Conservation (phyloP, 1,284 basidiomycete genomes). For the Apiotrichum brassicae region DNA sequence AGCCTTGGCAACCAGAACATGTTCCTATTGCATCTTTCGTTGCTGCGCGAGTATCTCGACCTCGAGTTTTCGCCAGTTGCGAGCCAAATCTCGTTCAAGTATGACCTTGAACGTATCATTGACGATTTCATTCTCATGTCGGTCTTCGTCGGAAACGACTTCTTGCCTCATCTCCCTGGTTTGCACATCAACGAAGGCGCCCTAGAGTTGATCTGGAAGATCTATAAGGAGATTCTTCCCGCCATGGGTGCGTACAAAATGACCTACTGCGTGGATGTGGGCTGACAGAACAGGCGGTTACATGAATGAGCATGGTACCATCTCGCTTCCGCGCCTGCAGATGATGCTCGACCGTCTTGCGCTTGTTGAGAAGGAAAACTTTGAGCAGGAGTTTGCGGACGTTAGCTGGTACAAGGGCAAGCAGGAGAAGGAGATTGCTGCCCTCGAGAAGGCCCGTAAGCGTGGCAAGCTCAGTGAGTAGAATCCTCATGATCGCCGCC, state of each 20-base stretch:
- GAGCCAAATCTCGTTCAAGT: conserved; percentile 58
- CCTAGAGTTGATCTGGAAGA: conserved; percentile 81
- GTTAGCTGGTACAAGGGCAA: conserved; percentile 85
- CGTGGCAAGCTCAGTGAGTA: conserved; percentile 41
- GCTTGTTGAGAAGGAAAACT: conserved; percentile 78
- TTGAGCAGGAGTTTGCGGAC: conserved; percentile 84
- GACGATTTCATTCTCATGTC: conserved; percentile 97
- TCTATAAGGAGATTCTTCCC: conserved; percentile 89
- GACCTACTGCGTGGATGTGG: conserved; percentile 55
- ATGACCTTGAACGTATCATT: conserved; percentile 85
- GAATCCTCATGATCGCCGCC: too few relatives aligned
- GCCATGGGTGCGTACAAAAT: conserved; percentile 31
- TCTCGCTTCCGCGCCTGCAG: conserved; percentile 75
- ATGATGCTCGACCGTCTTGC: conserved; percentile 82
- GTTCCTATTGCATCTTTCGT: conserved; percentile 86
- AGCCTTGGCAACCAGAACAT: conserved; percentile 86
- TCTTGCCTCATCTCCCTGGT: conserved; percentile 91
- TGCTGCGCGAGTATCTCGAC: conserved; percentile 95
- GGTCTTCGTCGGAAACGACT: conserved; percentile 96
- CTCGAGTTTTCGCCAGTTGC: conserved; percentile 72
- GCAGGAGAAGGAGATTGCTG: conserved; percentile 63
- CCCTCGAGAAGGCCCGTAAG: conserved; percentile 46
- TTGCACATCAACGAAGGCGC: conserved; percentile 97
- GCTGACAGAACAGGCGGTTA: conserved; percentile 72
- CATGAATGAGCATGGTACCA: conserved; percentile 81